Percentiles rank a stretch among this genome's conserved stretches.
Evolutionary conservation across 177 flowering plant genomes (phyloP).

Genomic region (Tripterygium wilfordii): DNA sequence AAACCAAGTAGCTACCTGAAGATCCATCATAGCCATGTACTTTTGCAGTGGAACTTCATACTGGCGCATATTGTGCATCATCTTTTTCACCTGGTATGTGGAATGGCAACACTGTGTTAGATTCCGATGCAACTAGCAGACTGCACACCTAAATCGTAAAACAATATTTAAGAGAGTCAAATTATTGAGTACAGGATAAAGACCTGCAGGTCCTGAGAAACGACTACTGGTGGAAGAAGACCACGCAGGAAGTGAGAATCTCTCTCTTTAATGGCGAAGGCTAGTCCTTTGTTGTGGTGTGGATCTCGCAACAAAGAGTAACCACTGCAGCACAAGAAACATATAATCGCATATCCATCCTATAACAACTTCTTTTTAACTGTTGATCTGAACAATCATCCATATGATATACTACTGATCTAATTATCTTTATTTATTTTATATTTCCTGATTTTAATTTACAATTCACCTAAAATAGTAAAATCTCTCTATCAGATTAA

Average conservation of each 20-base stretch:
- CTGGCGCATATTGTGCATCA: slow-evolving; percentile 48
- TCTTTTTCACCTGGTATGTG: slow-evolving; percentile 43
- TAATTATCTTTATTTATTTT: no score
- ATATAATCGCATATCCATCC: background rate
- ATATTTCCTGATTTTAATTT: no score
- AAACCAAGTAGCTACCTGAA: slow-evolving; percentile 36
- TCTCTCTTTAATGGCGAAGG: slow-evolving; percentile 56
- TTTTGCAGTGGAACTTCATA: slow-evolving; percentile 61
- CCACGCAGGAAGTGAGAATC: slow-evolving; percentile 63
- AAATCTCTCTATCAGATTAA: no score
- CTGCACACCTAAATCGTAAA: background rate
- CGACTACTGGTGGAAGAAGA: slow-evolving; percentile 58
- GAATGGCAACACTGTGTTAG: background rate
- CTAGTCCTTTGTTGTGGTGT: slow-evolving; percentile 63
- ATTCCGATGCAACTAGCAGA: background rate
- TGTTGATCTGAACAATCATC: no score
- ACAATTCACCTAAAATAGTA: no score
- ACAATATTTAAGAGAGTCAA: no score
- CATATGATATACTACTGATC: no score
- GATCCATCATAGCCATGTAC: slow-evolving; percentile 78
- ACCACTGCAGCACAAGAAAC: slow-evolving; percentile 33
- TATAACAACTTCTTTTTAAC: background rate
- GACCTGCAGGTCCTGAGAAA: slow-evolving; percentile 57
- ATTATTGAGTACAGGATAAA: background rate
- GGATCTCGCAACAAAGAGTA: slow-evolving; percentile 64